phyloP scores from a whole-genome alignment of 2,329 filamentous ascomycete genomes.

The Hymenoscyphus occultus region DNA sequence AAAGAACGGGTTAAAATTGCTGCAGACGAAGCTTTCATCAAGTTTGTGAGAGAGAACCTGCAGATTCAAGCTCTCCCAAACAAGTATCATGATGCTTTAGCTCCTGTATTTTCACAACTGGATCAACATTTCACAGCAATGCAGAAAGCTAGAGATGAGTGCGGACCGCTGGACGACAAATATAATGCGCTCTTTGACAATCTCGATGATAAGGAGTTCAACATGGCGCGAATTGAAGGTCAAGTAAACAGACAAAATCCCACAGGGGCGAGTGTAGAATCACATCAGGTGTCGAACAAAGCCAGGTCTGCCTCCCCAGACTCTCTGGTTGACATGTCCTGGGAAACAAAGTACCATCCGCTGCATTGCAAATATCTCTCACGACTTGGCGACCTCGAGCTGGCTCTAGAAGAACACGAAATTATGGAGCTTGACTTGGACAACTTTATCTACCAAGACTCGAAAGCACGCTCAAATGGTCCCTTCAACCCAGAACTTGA shows the following conservation, averaged over 20 bases:
- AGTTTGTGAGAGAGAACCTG: conserved; percentile 12
- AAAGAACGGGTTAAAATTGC: conserved; percentile 11
- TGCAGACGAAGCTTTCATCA: conserved; percentile 22
- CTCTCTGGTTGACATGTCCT: neutral
- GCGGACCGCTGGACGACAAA: conserved; percentile 23
- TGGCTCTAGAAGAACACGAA: conserved; percentile 16
- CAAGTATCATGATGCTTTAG: neutral
- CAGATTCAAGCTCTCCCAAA: neutral
- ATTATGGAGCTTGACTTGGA: conserved; percentile 13
- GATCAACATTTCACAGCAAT: conserved; percentile 10
- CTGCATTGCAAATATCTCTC: conserved; percentile 17
- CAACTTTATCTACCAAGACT: conserved; percentile 7
- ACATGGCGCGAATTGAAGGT: conserved; percentile 17
- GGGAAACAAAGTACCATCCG: conserved; percentile 15
- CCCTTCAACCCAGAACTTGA: conserved; percentile 3
- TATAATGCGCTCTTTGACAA: conserved; percentile 17
- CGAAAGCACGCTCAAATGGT: neutral
- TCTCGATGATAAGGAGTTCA: conserved; percentile 20
- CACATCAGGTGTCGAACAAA: neutral
- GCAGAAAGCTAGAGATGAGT: conserved; percentile 22
- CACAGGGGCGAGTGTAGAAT: no score
- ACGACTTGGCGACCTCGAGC: conserved; percentile 22
- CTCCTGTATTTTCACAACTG: neutral
- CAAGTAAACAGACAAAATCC: conserved; percentile 10
- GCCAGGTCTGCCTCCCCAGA: neutral